Conservation (phyloP, 257 asterid genomes). For the Catharanthus roseus region DNA sequence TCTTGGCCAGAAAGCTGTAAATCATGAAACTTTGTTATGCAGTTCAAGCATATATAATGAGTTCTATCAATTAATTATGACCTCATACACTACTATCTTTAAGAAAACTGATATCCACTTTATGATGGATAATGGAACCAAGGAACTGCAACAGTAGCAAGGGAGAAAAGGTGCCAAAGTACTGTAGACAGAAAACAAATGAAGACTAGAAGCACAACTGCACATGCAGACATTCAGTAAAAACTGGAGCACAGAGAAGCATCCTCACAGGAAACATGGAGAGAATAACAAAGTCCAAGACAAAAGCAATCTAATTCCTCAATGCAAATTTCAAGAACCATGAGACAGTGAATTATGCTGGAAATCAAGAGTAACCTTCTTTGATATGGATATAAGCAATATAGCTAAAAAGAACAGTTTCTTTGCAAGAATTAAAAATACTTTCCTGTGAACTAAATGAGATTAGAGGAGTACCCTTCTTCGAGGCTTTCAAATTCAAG, state of each 20-base stretch:
- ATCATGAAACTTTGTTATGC: not conserved
- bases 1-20: slow-evolving; percentile 86
- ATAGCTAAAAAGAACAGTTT: not conserved
- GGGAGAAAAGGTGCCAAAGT: not conserved
- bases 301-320: too few relatives aligned
- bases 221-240: not conserved
- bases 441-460: slow-evolving; percentile 11
- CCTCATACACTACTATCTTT: not conserved
- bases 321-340: not conserved
- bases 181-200: not conserved
- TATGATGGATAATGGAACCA: not conserved
- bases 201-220: not conserved
- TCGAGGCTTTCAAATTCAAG: slow-evolving; percentile 92
- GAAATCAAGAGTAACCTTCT: not conserved
- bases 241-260: not conserved
- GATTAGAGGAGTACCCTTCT: slow-evolving; percentile 64
- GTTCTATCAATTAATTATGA: not conserved
- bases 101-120: not conserved
- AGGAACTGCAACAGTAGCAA: slow-evolving; percentile 1
- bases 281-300: not conserved
- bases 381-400: not conserved
- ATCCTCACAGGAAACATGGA: not conserved
- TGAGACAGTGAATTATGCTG: not conserved
- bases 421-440: not conserved
- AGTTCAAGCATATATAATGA: not conserved